phyloP scores from a whole-genome alignment of 1,139 yeast species.

The Candida anutae region DNA sequence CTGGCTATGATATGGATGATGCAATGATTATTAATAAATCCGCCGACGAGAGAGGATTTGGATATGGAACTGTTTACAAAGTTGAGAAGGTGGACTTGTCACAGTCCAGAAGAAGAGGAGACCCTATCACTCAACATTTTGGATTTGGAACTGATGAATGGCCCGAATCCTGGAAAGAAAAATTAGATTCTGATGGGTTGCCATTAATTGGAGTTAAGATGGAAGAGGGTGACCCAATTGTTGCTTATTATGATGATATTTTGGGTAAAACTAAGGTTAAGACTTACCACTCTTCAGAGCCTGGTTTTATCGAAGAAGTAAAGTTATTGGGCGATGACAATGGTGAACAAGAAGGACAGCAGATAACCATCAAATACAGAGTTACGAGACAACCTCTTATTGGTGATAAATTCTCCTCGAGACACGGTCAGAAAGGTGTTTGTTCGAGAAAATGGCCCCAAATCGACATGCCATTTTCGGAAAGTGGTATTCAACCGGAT shows the following conservation, averaged over 20 bases:
- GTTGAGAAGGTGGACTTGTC: constrained; percentile 85
- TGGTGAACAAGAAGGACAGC: constrained; percentile 75
- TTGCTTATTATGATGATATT: constrained; percentile 88
- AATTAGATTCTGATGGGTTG: constrained; percentile 86
- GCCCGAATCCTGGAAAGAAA: constrained; percentile 86
- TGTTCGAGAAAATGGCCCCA: constrained; percentile 98
- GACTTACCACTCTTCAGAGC: constrained; percentile 89
- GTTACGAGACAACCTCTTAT: constrained; percentile 87
- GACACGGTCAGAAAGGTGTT: constrained; percentile 99
- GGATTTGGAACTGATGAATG: constrained; percentile 92
- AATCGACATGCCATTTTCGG: constrained; percentile 94
- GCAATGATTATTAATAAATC: constrained; percentile 98
- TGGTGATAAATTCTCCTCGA: constrained; percentile 96
- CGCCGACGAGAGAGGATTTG: constrained; percentile 97
- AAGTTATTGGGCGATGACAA: constrained; percentile 82
- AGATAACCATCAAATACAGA: constrained; percentile 81
- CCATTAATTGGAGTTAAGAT: constrained; percentile 85
- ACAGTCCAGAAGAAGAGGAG: constrained; percentile 78
- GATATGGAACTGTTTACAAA: constrained; percentile 93
- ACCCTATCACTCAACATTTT: constrained; percentile 88
- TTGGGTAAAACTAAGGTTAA: constrained; percentile 86
- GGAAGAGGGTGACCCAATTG: constrained; percentile 93
- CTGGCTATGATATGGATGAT: constrained; percentile 99
- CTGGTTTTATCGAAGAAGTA: constrained; percentile 93
- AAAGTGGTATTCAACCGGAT: constrained; percentile 94